Evolutionary conservation across 148 eudicot genomes (phyloP), one percentile per base, ranked within the genome.

Genomic region (Beta vulgaris): DNA sequence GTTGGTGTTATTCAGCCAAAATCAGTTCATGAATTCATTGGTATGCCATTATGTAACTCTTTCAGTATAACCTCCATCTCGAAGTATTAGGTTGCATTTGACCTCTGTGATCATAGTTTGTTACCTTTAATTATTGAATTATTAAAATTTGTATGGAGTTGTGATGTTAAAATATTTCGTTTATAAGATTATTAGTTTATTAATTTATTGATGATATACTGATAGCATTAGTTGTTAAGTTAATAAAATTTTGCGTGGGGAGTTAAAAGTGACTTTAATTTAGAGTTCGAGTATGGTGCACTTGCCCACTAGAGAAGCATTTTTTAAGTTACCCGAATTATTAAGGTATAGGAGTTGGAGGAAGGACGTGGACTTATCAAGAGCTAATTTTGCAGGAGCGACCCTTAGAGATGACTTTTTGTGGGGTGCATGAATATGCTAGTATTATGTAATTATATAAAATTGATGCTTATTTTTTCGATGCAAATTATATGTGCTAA

Each of bases 1-100:
- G 85, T 84, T 37, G 97, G 98, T 26, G 77, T 90, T 34, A 73
- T 94, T 69, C 70, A 81, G 73, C 97, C 98, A n/a, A 87, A 85
- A 44, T 84, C 84, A 77, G 69, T 78, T 55, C 85, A 76, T 79
- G 93, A 94, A 67, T 91, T 94, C 58, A 78, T 85, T 74, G 98
- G 98, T 94, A 91, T 60, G 77, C 48, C 8, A 42, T 61, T 69
- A 32, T 40, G 23, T 9, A 40, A 53, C 73, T 29, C 18, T 3
- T 40, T 60, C 28, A 8, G n/a, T 73, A 26, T 8, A 19, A 5
- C 26, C 58, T 60, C 37, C 6, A 1, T 14, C 9, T 31, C 9
- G 5, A 53, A 29, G 15, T 31, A 29, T 18, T 5, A 35, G 21
- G 43, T 64, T n/a, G 16, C 9, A 19, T 36, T 36, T 39, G 46